Percentiles rank a stretch among this genome's conserved stretches.
phyloP scores from a whole-genome alignment of 306 rosid genomes.

The Cicer cuneatum region DNA sequence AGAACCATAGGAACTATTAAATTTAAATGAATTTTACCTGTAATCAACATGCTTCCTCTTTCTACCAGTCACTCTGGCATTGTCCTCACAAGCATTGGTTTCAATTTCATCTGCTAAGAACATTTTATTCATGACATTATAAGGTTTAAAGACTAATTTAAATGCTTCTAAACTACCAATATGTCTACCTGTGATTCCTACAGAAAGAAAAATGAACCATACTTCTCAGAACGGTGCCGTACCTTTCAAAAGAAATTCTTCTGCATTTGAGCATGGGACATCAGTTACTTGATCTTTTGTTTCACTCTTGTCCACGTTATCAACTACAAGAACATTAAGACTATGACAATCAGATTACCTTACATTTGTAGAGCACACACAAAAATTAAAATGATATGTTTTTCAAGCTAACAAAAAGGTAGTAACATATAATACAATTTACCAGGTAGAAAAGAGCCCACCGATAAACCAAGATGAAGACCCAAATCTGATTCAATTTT shows the following conservation, averaged over 20 bases:
- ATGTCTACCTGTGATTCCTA: constrained; percentile 28
- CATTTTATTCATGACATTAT: constrained; percentile 47
- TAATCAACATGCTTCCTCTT: constrained; percentile 71
- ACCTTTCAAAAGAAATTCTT: constrained; percentile 57
- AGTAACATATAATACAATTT: constrained; percentile 36
- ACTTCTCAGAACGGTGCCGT: constrained; percentile 41
- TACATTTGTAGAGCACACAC: constrained; percentile 23
- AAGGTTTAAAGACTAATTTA: constrained; percentile 31
- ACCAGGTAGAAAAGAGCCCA: constrained; percentile 74
- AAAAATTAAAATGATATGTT: constrained; percentile 31
- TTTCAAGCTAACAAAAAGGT: constrained; percentile 19
- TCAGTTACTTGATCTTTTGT: constrained; percentile 53
- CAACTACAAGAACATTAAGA: constrained; percentile 59
- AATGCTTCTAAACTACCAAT: constrained; percentile 31
- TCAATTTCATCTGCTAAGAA: constrained; percentile 64
- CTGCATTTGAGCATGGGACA: constrained; percentile 46
- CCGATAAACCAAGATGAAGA: constrained; percentile 76
- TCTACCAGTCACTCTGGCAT: constrained; percentile 49
- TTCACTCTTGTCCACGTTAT: constrained; percentile 48
- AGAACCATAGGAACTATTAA: background rate
- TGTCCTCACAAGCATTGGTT: constrained; percentile 53
- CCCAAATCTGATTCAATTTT: constrained; percentile 65
- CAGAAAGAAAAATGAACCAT: constrained; percentile 27
- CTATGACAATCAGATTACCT: constrained; percentile 43
- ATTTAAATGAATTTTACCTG: constrained; percentile 63